Evolutionary conservation across 2,329 filamentous ascomycete species (phyloP), one percentile per base, ranked within the genome.

Genomic region (Epichloe amarillans): DNA sequence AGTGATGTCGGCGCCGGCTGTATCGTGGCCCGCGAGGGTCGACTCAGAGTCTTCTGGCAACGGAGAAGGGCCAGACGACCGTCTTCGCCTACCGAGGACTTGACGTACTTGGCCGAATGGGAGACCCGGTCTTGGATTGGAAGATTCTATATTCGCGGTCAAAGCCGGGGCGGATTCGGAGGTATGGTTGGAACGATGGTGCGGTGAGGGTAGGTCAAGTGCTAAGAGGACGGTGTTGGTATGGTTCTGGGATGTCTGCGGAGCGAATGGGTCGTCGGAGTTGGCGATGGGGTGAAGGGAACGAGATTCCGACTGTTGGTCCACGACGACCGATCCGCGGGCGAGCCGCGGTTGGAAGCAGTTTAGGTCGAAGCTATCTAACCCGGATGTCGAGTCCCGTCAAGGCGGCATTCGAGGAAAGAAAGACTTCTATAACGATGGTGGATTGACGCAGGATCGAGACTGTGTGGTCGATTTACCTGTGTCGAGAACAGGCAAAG

Each of bases 181-280:
- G 53, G 55, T 53, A 55, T 54, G 54, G 51, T 57, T 53, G 52
- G 60, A 51, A 53, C 46, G 54, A 55, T 50, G 35, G 50, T 55
- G 56, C 57, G 57, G 57, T 55, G 55, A 47, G 50, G 57, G 50
- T 50, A 55, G 57, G 45, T 56, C 53, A 59, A 66, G 67, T 62
- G 69, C 67, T 64, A 72, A 71, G 66, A 67, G 55, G 57, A 64
- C 65, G 60, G 69, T 69, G 70, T 66, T 71, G 62, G 72, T 64
- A 67, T 75, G 62, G 66, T 67, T 66, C 62, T 69, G 65, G 60
- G 72, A 67, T 67, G 70, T 66, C 58, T 70, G 75, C 74, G 77
- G 74, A 65, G 71, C 74, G 70, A 75, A 68, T 75, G 79, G 77
- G 74, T 76, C 69, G 81, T 82, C 83, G 79, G 83, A 71, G 73